Evolutionary conservation across 23 red algal species (phyloP), one percentile per base, ranked within the genome.

Genomic region (Gracilaria caudata): DNA sequence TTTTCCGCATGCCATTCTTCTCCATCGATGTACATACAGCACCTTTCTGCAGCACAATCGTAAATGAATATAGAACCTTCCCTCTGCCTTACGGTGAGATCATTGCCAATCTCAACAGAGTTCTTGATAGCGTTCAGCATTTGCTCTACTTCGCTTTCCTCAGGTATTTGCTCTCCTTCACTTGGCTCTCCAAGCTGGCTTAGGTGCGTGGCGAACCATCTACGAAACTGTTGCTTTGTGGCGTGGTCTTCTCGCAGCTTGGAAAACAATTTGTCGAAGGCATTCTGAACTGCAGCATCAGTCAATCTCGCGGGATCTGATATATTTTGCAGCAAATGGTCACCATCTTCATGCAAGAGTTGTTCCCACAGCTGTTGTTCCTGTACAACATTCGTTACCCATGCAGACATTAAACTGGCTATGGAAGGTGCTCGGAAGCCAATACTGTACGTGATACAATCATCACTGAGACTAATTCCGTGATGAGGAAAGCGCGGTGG

Each of bases 401-500:
- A 93, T 29, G 51, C 68, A 32, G 46, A 39, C 32, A 88, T 39
- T 8, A 92, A 41, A 73, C 89, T 79, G 24, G 78, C 68, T 0
- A 86, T 68, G 1, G 80, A 66, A 14, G 95, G 95, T 24, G 92
- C 80, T 25, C 95, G 95, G 79, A 98, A 84, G 1, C 95, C 95
- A 28, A 98, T 54, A 68, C 81, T 88, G 55, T 77, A 94, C n/a
- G 95, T 98, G 64, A 98, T 86, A 36, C 95, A 93, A 43, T 94
- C 88, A 32, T 90, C 79, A 55, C 70, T 68, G 12, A 94, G 21
- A 20, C 83, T 83, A 23, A 86, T 60, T 24, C 95, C 90, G 58
- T 92, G 92, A 46, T 98, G 95, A 39, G 95, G 95, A 59, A 64
- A 86, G 17, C 95, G 85, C 7, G 89, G 90, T 28, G 95, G 90